phyloP scores from a whole-genome alignment of 2,329 filamentous ascomycete genomes.

The Albifimbria verrucaria region DNA sequence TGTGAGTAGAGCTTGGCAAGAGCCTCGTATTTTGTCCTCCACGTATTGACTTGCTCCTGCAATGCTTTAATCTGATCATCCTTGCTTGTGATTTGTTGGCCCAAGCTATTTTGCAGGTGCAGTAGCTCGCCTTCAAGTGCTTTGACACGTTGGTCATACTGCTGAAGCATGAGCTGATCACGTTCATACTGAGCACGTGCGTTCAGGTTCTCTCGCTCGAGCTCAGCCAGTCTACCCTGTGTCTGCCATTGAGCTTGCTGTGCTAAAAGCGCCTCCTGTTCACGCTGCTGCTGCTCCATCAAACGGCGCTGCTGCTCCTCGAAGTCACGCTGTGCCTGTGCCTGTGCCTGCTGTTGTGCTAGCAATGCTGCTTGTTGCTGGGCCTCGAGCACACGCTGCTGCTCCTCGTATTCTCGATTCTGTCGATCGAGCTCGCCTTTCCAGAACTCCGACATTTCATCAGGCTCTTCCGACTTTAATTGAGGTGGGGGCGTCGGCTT shows the following conservation, averaged over 20 bases:
- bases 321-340: constrained; percentile 90
- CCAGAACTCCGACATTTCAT: constrained; percentile 98
- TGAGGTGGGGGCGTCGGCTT: constrained; percentile 66
- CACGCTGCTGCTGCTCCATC: constrained; percentile 83
- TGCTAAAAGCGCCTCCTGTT: constrained; percentile 83
- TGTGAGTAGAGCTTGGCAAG: constrained; percentile 97
- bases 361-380: constrained; percentile 79
- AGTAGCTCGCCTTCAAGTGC: constrained; percentile 82
- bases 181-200: constrained; percentile 93
- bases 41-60: constrained; percentile 96
- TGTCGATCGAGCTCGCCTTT: constrained; percentile 87
- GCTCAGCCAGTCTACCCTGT: constrained; percentile 89
- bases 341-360: constrained; percentile 76
- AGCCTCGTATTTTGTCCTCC: constrained; percentile 95
- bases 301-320: constrained; percentile 89
- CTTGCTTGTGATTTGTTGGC: constrained; percentile 81
- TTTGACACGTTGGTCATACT: constrained; percentile 94
- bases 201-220: constrained; percentile 92
- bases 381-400: constrained; percentile 84
- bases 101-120: constrained; percentile 78
- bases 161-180: constrained; percentile 95
- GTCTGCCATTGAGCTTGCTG: constrained; percentile 94
- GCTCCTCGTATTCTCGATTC: constrained; percentile 91
- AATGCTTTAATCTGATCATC: constrained; percentile 91
- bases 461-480: constrained; percentile 74